Base-by-base conservation (phyloP, 345 rosid species). In the Eucalyptus regnans region DNA sequence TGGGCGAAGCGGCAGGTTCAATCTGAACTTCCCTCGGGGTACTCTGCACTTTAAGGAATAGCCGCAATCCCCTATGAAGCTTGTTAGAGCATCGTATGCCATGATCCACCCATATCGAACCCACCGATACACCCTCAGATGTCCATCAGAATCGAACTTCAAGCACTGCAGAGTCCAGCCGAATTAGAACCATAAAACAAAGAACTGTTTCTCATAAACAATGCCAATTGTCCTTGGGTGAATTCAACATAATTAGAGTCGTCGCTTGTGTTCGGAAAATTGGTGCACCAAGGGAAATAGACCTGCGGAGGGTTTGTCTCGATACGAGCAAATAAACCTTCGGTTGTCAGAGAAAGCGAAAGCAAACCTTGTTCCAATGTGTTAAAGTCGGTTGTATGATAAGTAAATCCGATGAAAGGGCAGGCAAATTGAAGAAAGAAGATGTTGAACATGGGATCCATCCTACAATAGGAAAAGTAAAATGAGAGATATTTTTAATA, bases 61-160 rank as follows among this genome's bases (percentile, higher is more conserved):
- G 9, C 37, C 76, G 44, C 89, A 81, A 18, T 52, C 12, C 3
- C 27, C 16, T 0, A 1, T 44, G 22, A 31, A 23, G 18, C 46
- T 49, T 27, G 88, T 87, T 4, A 87, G 49, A 44, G 29, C 25
- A 64, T 64, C 54, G 3, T n/a, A 33, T 44, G 46, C 81, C 62
- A 25, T 64, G 66, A 56, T 52, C 92, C 89, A 86, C 23, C 46
- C 66, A 29, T 8, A 3, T 31, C 2, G 11, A 22, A 7, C 3
- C 93, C 87, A 87, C 51, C 56, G 88, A 23, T 91, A 81, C 37
- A 85, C 91, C 52, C 52, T 89, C 37, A 90, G 80, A 79, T 88
- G 89, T 12, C 94, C 93, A 88, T 92, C 93, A 84, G 90, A 33
- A 23, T 84, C 89, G 62, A 86, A 62, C 46, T 51, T 92, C 87